Evolutionary conservation across 768 basidiomycete genomes (phyloP), one percentile per base, ranked within the genome.

Genomic region (Austroboletus eburneus): DNA sequence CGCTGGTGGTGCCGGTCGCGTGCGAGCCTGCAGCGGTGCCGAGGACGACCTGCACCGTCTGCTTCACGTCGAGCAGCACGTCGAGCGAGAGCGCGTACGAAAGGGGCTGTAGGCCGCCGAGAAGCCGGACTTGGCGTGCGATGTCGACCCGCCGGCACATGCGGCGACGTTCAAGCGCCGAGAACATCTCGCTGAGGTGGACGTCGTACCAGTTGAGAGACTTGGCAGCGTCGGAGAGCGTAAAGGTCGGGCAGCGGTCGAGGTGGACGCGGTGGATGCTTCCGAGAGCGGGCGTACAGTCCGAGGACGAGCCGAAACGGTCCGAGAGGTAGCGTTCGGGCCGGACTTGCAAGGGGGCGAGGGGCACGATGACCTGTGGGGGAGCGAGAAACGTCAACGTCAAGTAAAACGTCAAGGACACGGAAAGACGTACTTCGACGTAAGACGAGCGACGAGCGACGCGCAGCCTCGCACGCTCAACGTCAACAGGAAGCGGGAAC

Each of bases 401-500:
- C n/a, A n/a, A n/a, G n/a, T n/a, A n/a, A 32, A 25, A 9, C 17
- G 7, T 18, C 14, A 38, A 29, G 8, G 29, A 42, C n/a, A n/a
- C n/a, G n/a, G n/a, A n/a, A 38, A 6, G 4, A 49, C 56, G 21
- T 29, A 62, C 68, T 57, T 66, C 68, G 1, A 83, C 61, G 42
- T 78, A 82, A 3, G 62, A 67, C 0, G 79, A 80, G 46, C 72
- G 75, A 24, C 80, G 68, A 8, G 79, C 79, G 17, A 80, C 49
- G 1, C 77, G 69, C 12, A 73, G 50, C 50, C 69, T 78, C 2
- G 58, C 48, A 8, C 59, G 57, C 13, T 46, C 52, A 2, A 69
- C 67, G 20, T 71, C 55, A 5, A 81, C 60, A 2, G 75, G 75
- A 33, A 76, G 73, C 0, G 77, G 78, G 42, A 69, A 78, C 1